Evolutionary conservation across 225 moss, liverwort and hornwort genomes (phyloP).

Genomic region (Sphagnum contortum): DNA sequence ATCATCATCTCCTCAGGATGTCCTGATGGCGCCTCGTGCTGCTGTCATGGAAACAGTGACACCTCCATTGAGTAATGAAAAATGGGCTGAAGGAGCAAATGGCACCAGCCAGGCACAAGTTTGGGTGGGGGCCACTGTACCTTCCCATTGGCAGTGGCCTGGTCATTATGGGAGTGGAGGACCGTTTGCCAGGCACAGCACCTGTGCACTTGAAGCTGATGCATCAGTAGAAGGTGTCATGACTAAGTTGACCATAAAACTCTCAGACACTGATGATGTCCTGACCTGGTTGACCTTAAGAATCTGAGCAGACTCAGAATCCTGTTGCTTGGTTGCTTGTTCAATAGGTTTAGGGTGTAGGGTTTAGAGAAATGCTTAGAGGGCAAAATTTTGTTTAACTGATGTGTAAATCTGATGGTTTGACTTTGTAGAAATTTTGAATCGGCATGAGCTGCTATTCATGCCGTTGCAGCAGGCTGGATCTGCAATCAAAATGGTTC

Average conservation of each 20-base stretch:
- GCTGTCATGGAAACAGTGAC: slow-evolving; percentile 19
- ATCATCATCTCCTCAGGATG: background rate
- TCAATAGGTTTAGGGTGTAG: too few species aligned
- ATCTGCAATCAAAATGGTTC: slow-evolving; percentile 79
- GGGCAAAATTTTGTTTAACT: background rate
- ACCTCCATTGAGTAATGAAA: slow-evolving; percentile 19
- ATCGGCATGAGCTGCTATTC: slow-evolving; percentile 73
- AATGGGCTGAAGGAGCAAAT: slow-evolving; percentile 17
- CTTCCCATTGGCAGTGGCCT: slow-evolving; percentile 83
- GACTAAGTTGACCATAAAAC: too few species aligned
- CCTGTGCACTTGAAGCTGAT: slow-evolving; percentile 92
- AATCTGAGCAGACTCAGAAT: too few species aligned
- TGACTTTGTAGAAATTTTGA: slow-evolving; percentile 63
- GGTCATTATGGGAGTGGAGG: slow-evolving; percentile 35
- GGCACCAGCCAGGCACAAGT: slow-evolving; percentile 32
- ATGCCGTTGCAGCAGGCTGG: slow-evolving; percentile 75
- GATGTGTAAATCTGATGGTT: background rate
- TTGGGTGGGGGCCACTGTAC: slow-evolving; percentile 65
- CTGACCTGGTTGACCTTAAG: too few species aligned
- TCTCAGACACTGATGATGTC: too few species aligned
- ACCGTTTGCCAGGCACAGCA: slow-evolving; percentile 69
- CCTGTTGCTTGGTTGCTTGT: too few species aligned
- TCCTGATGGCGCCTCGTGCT: too few species aligned
- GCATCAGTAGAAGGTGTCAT: slow-evolving; percentile 70
- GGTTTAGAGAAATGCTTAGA: too few species aligned